These are phyloP conservation scores for Dichotomocladium elegans DNA, from an alignment of 371 early-diverging fungal genomes.

Conservation along the genomic window DNA sequence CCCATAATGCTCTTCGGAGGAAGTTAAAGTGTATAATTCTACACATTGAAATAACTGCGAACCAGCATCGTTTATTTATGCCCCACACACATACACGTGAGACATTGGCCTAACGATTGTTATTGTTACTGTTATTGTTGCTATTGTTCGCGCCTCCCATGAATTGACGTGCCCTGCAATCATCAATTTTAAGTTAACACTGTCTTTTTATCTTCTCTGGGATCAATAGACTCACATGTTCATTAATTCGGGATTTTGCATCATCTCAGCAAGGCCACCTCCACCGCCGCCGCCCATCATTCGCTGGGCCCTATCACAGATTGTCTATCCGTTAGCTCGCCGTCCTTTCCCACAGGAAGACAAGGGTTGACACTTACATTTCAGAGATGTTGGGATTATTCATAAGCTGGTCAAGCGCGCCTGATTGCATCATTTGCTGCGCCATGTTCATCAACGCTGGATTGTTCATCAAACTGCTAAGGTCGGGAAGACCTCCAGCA, in stretches of 20 bases:
- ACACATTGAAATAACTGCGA: too few species aligned
- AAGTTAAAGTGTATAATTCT: too few species aligned
- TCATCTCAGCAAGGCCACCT: slow-evolving; percentile 62
- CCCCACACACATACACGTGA: too few species aligned
- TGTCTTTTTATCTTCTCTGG: neutral
- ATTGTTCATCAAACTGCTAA: slow-evolving; percentile 75
- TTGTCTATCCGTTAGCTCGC: neutral
- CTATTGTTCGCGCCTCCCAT: slow-evolving; percentile 49
- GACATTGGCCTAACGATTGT: too few species aligned
- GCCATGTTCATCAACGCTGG: slow-evolving; percentile 94
- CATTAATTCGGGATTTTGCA: slow-evolving; percentile 76
- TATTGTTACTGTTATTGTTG: slow-evolving; percentile 5
- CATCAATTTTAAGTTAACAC: neutral
- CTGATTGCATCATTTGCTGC: slow-evolving; percentile 90
- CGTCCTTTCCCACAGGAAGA: neutral
- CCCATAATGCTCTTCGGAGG: too few species aligned
- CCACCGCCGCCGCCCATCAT: slow-evolving; percentile 66
- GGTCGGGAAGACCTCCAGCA: slow-evolving; percentile 62
- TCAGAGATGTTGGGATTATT: slow-evolving; percentile 82
- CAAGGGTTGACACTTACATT: slow-evolving; percentile 58
- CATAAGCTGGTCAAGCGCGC: slow-evolving; percentile 80
- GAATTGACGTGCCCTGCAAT: slow-evolving; percentile 67
- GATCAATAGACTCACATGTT: slow-evolving; percentile 53
- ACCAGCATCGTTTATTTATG: too few species aligned
- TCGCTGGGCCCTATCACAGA: slow-evolving; percentile 61